Percentiles rank a stretch among this genome's conserved stretches.
These are phyloP conservation scores for Colletotrichum tabaci DNA, from an alignment of 2,329 filamentous ascomycete species.

Conservation along the genomic window DNA sequence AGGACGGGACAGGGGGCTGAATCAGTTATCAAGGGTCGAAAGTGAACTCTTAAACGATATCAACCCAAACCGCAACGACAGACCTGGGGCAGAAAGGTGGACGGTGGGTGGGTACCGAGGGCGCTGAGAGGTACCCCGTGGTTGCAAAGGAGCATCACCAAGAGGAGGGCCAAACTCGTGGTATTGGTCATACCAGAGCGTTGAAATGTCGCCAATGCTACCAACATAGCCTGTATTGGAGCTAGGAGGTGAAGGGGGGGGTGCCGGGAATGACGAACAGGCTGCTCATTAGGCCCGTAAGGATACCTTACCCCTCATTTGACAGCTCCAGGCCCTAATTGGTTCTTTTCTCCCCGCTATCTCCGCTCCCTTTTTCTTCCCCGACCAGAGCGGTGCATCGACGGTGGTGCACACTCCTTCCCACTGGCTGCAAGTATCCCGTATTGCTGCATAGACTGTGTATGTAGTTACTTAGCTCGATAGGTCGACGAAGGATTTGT, in stretches of 20 bases:
- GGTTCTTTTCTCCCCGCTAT: not conserved
- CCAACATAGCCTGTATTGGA: not conserved
- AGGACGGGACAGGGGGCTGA: not conserved
- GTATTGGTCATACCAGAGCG: not conserved
- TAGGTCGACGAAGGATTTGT: slow-evolving; percentile 13
- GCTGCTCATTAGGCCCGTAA: not conserved
- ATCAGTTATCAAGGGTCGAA: not conserved
- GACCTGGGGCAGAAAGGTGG: not conserved
- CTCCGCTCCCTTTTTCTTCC: not conserved
- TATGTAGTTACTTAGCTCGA: not conserved
- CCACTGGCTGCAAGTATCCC: not conserved
- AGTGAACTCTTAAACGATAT: not conserved
- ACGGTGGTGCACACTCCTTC: slow-evolving; percentile 3
- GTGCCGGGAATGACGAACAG: not conserved
- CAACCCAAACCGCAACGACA: not conserved
- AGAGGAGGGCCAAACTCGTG: not conserved
- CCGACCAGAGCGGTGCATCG: not conserved
- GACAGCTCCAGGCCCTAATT: not conserved
- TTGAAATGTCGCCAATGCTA: not conserved
- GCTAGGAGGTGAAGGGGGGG: not conserved
- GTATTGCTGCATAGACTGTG: not conserved
- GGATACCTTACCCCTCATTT: slow-evolving; percentile 18
- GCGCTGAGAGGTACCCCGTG: not conserved
- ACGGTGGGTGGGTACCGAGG: not conserved
- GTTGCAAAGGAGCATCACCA: not conserved